Base-by-base conservation (phyloP, 106 monocot species). In the Alisma plantagoaquatica region DNA sequence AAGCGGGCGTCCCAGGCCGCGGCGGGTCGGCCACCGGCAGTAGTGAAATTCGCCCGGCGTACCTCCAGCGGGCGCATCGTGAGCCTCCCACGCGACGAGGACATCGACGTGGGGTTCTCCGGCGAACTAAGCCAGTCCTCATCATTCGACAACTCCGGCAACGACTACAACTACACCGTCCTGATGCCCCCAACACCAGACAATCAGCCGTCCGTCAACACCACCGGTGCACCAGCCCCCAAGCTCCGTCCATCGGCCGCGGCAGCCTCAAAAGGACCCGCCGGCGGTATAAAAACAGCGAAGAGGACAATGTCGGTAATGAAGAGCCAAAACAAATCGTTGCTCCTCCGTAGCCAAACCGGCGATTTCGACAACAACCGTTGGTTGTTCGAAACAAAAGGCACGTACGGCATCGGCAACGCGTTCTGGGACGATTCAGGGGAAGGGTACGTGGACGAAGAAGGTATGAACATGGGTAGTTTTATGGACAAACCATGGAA, bases 401-500 rank as follows among this genome's bases (percentile, higher is more conserved):
- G 93, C 3, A 93, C 93, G 46, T 93, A 87, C 29, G 93, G 93
- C 8, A 77, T 87, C 57, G 93, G 93, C 19, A 93, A 83, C 47
- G 93, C 87, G 0, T 80, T 66, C 64, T 93, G 80, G 80, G 23
- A 82, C 10, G 24, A 33, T 10, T 50, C 18, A 12, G 10, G 15
- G 26, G 68, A 33, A 28, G 68, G 32, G 28, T 57, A 62, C 47
- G 69, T 51, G 4, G 67, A 76, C 10, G 81, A 68, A 27, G 78
- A 61, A 0, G 66, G 17, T 7, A 38, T 83, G 23, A 60, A 48
- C 30, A 83, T 82, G 74, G 31, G 68, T 19, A 87, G 87, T 31
- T 80, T 87, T 66, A 61, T 83, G 51, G 87, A 93, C 23, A 93
- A 87, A 61, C 93, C 93, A 2, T 87, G 87, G 93, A 93, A 87